These are phyloP conservation scores for Cercis canadensis DNA, from an alignment of 306 rosid genomes.

Conservation along the genomic window DNA sequence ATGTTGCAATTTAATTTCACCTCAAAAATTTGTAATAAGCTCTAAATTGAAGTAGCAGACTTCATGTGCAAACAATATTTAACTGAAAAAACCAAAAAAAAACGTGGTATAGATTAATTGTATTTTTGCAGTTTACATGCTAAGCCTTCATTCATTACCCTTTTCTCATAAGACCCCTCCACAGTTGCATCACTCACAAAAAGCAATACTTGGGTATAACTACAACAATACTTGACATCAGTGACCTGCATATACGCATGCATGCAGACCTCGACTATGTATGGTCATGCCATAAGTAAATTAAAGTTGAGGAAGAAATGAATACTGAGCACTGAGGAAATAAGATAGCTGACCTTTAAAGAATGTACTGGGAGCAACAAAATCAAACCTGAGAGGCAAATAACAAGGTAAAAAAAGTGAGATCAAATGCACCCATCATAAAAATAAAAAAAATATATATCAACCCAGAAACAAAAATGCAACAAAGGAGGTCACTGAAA, in stretches of 20 bases:
- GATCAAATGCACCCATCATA: neutral
- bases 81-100: neutral
- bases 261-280: neutral
- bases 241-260: too few relatives aligned
- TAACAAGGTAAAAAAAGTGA: neutral
- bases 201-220: neutral
- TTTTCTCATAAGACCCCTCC: neutral
- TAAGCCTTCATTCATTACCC: neutral
- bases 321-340: neutral
- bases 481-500: neutral
- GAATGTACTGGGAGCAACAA: conserved; percentile 87
- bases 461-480: neutral
- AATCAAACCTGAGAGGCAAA: conserved; percentile 73
- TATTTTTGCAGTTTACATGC: neutral
- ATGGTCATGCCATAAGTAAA: neutral
- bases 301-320: neutral
- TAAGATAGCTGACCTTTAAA: conserved; percentile 61
- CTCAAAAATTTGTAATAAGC: neutral
- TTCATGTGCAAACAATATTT: neutral
- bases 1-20: neutral
- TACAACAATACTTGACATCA: neutral
- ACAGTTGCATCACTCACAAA: neutral
- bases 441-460: neutral
- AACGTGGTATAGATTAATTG: neutral
- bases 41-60: neutral